Base-by-base conservation (phyloP, 2,329 filamentous ascomycete genomes). In the Pseudopithomyces maydicus region DNA sequence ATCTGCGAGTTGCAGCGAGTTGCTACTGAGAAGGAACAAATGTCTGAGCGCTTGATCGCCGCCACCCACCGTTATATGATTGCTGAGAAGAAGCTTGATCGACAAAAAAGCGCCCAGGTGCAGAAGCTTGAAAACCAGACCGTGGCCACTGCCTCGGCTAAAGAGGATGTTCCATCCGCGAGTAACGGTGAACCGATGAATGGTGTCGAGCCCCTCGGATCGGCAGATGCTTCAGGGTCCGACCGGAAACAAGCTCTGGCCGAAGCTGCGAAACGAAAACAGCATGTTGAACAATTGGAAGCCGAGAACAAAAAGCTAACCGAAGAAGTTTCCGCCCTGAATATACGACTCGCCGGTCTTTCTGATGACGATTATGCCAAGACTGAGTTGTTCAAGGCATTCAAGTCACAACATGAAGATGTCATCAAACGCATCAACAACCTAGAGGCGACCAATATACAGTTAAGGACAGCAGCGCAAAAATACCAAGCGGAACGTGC, bases 311-410 rank as follows among this genome's bases (percentile, higher is more conserved):
- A 87, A 71, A 89, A 88, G 66, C 64, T 90, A 61, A 84, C 90
- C 33, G 88, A 93, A 61, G 91, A 97, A 69, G 86, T 97, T 42
- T 92, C 91, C 17, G 84, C 87, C 5, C 79, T 94, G 33, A 92
- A 82, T 59, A 77, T 84, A 15, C 85, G 85, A 73, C 82, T 90
- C 46, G 88, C 91, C 14, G 88, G 85, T 54, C 80, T 93, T 43
- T 90, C 90, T 0, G 95, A 99, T 68, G 95, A 99, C 61, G 95
- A 99, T 67, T 98, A 96, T 72, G 88, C 92, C 39, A 88, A 92
- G 55, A 97, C 92, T 4, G 92, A 97, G 67, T 84, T 97, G 2
- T 99, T 97, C 83, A 98, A 97, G 77, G 87, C 90, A 60, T 85
- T 97, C 70, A 96, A 93, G 77, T 85, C 85, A 22, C 92, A 97